Percentiles rank a stretch among this genome's conserved stretches.
phyloP scores from a whole-genome alignment of 345 rosid genomes.

The Citrus medica region DNA sequence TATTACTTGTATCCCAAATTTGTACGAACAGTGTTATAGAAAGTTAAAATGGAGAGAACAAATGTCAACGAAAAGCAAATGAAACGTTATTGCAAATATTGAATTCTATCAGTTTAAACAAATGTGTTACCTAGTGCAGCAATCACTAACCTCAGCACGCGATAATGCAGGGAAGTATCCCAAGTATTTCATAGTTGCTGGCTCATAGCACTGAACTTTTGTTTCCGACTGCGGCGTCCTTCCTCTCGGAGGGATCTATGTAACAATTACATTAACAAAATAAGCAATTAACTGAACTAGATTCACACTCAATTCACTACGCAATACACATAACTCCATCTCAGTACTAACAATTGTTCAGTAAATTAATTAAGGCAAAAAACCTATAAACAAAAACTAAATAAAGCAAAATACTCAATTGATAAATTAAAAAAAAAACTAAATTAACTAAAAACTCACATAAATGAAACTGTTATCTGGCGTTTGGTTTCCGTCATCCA shows the following conservation, averaged over 20 bases:
- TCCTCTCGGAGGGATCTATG: constrained; percentile 91
- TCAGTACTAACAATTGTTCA: neutral
- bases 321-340: neutral
- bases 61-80: neutral
- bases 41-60: neutral
- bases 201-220: constrained; percentile 95
- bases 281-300: neutral
- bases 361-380: neutral
- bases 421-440: constrained; percentile 2
- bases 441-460: constrained; percentile 44
- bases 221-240: constrained; percentile 77
- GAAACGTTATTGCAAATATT: neutral
- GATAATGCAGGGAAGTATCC: constrained; percentile 81
- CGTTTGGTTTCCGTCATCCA: constrained; percentile 72
- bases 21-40: neutral
- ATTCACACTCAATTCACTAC: neutral
- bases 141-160: constrained; percentile 57
- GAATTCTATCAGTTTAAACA: neutral
- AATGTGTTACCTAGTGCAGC: neutral
- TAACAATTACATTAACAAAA: neutral
- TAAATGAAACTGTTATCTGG: constrained; percentile 89
- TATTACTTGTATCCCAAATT: neutral
- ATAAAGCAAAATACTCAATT: neutral
- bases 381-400: neutral
- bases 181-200: constrained; percentile 96